Conservation (phyloP, 768 basidiomycete genomes). For the Astraeus odoratus region DNA sequence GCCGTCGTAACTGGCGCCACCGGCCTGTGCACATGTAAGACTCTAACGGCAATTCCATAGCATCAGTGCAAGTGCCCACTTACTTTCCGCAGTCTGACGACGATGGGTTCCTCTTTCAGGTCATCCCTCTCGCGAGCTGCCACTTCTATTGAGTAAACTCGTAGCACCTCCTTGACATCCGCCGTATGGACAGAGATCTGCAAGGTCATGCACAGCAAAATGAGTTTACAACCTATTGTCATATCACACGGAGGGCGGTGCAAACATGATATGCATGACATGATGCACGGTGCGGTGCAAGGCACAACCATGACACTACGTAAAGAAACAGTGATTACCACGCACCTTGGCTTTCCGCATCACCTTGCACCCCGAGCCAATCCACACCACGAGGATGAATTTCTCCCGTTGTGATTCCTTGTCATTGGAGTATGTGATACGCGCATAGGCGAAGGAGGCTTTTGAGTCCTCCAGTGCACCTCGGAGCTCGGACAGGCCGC, state of each 20-base stretch:
- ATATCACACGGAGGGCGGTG: slow-evolving; percentile 19
- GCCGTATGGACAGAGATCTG: slow-evolving; percentile 90
- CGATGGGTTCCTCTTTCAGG: slow-evolving; percentile 81
- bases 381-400: slow-evolving; percentile 81
- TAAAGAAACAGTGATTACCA: slow-evolving; percentile 12
- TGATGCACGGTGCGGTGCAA: slow-evolving; percentile 8
- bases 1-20: slow-evolving; percentile 86
- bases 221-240: slow-evolving; percentile 22
- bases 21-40: slow-evolving; percentile 46
- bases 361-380: slow-evolving; percentile 74
- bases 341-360: slow-evolving; percentile 89
- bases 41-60: slow-evolving; percentile 5
- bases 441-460: slow-evolving; percentile 80
- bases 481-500: slow-evolving; percentile 72
- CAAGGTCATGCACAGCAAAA: slow-evolving; percentile 13
- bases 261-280: slow-evolving; percentile 13
- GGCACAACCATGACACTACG: slow-evolving; percentile 13
- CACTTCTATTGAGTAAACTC: slow-evolving; percentile 82
- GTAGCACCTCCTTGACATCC: slow-evolving; percentile 78
- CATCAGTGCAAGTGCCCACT: slow-evolving; percentile 18
- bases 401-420: slow-evolving; percentile 85
- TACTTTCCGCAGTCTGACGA: slow-evolving; percentile 77
- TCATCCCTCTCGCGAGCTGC: slow-evolving; percentile 79
- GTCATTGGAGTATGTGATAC: slow-evolving; percentile 81
- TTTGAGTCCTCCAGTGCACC: slow-evolving; percentile 62